phyloP scores from a whole-genome alignment of 2,329 filamentous ascomycete genomes.

The Colletotrichum spaethianum region DNA sequence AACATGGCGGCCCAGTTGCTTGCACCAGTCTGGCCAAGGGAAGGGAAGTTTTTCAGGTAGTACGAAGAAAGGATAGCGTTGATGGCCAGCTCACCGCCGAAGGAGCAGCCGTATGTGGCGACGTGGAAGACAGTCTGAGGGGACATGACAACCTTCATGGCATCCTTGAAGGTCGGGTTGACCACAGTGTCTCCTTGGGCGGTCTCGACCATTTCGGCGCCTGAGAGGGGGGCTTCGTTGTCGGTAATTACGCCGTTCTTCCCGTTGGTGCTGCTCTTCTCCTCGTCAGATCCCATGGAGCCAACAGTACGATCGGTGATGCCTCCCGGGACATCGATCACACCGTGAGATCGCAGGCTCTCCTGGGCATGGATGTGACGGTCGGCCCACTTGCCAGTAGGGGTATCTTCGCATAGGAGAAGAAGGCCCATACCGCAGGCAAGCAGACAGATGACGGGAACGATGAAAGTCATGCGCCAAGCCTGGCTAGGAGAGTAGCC shows the following conservation, averaged over 20 bases:
- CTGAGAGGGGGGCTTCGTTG: slow-evolving; percentile 62
- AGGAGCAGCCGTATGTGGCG: slow-evolving; percentile 73
- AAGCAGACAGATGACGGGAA: slow-evolving; percentile 84
- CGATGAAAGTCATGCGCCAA: slow-evolving; percentile 88
- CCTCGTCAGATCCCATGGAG: slow-evolving; percentile 47
- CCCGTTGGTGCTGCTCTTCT: slow-evolving; percentile 53
- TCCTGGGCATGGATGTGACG: slow-evolving; percentile 72
- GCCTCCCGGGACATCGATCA: slow-evolving; percentile 65
- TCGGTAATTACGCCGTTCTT: slow-evolving; percentile 55
- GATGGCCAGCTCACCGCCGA: slow-evolving; percentile 74
- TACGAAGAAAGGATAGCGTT: slow-evolving; percentile 72
- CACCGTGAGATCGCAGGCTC: slow-evolving; percentile 63
- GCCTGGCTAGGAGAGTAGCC: slow-evolving; percentile 77
- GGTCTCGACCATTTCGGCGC: slow-evolving; percentile 67
- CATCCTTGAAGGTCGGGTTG: slow-evolving; percentile 69
- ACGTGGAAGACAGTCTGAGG: slow-evolving; percentile 70
- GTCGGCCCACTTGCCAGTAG: slow-evolving; percentile 85
- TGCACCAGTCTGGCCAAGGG: slow-evolving; percentile 68
- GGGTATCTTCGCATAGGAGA: slow-evolving; percentile 84
- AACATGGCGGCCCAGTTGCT: slow-evolving; percentile 80
- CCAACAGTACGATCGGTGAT: slow-evolving; percentile 59
- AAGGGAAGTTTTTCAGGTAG: slow-evolving; percentile 72
- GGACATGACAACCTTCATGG: slow-evolving; percentile 61
- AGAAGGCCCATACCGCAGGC: slow-evolving; percentile 77
- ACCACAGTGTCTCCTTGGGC: slow-evolving; percentile 66